Conservation (phyloP, 106 monocot species). For the Cymbidium sinense region DNA sequence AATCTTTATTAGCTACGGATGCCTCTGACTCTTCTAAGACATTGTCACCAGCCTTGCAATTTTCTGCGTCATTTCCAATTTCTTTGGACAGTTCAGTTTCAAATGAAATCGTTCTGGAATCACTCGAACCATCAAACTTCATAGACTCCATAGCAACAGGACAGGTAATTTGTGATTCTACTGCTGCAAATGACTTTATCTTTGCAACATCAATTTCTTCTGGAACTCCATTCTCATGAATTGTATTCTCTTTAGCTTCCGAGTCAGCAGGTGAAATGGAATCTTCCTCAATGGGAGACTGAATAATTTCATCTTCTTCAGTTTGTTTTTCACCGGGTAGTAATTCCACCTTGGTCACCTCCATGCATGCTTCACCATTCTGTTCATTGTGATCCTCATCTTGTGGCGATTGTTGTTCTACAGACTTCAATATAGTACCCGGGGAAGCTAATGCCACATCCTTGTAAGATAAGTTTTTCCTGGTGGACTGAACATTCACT, state of each 20-base stretch:
- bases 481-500: constrained; percentile 19
- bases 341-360: neutral
- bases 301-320: too few species aligned
- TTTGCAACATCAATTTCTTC: constrained; percentile 3
- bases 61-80: too few species aligned
- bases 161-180: neutral
- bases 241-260: constrained; percentile 9
- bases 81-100: constrained; percentile 5
- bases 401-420: constrained; percentile 24
- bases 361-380: constrained; percentile 15
- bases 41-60: too few species aligned
- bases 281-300: neutral
- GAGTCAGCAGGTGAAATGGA: neutral
- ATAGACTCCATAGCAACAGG: constrained; percentile 12
- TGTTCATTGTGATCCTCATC: constrained; percentile 11
- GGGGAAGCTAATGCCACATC: constrained; percentile 90
- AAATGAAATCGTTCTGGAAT: constrained; percentile 8
- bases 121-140: constrained; percentile 12
- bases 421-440: constrained; percentile 59
- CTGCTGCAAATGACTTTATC: too few species aligned
- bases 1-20: neutral
- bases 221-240: constrained; percentile 18
- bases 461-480: constrained; percentile 84
- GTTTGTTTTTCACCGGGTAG: too few species aligned
- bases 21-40: neutral